Base-by-base conservation (phyloP, 352 stramenopile species). In the Phytophthora nicotianae region DNA sequence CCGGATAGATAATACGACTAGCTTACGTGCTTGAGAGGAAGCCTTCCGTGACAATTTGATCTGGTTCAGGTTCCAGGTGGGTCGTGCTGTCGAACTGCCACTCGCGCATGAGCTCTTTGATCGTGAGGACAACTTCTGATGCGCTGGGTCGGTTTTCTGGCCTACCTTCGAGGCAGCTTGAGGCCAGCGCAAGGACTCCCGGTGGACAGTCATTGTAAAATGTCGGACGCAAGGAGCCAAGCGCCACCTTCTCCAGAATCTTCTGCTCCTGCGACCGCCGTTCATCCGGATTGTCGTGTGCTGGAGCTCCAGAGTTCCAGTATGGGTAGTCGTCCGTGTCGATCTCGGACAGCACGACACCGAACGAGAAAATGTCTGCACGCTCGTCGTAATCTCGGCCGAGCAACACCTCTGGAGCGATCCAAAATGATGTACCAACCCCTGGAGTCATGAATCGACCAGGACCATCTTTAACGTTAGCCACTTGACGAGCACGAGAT, bases 361-460 rank as follows among this genome's bases (percentile, higher is more conserved):
- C 74, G 43, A 83, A 77, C 5, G 74, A 83, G 29, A 78, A 83
- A 19, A 79, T 65, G 16, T 83, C 74, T 2, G 74, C 74, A 20
- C 58, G 68, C 43, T 83, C 74, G 35, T 79, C 70, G 32, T 83
- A 83, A 42, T 83, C 68, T 47, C 68, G 65, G 4, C 71, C 70
- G 2, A 80, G 45, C 9, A 83, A 52, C 0, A 83, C 65, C 20
- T 83, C 74, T 1, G 74, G 74, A 4, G 74, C 74, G 58, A 79
- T 79, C 74, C 74, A 82, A 42, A 79, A 79, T 13, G 68, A 77
- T 19, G 74, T 82, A 4, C 74, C 74, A 27, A 82, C 68, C 14
- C 70, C 70, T 8, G 74, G 71, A 17, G 74, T 83, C 74, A 82
- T 82, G 72, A 86, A 82, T 11, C 62, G 79, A 23, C 77, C 78